Evolutionary conservation across 1,284 basidiomycete species (phyloP).

Genomic region (Pterula multifida): DNA sequence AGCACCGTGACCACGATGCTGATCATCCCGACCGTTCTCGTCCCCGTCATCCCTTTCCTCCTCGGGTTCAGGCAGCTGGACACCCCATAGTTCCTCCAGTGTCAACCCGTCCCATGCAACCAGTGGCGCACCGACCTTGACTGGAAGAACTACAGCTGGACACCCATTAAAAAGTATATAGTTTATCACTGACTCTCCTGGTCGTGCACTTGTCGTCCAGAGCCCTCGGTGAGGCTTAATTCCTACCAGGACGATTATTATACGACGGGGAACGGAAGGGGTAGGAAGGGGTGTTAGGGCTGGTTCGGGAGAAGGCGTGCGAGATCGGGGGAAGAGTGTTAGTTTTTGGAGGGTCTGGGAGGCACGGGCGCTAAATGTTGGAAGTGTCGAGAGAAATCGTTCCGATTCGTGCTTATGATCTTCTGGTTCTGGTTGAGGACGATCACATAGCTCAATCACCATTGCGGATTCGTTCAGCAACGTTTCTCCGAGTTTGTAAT

Average conservation of each 20-base stretch:
- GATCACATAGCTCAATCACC: constrained; percentile 33
- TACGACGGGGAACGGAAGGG: constrained; percentile 34
- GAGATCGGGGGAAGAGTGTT: constrained; percentile 21
- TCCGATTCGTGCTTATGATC: constrained; percentile 9
- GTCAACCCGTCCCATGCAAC: constrained; percentile 52
- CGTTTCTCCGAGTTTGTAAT: constrained; percentile 47
- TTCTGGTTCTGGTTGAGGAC: constrained; percentile 14
- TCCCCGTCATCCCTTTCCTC: constrained; percentile 15
- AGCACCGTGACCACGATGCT: too few species aligned
- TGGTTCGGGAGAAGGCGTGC: constrained; percentile 38
- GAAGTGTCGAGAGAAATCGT: not conserved
- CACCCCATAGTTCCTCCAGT: constrained; percentile 42
- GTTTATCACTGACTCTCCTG: constrained; percentile 48
- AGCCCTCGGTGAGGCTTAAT: constrained; percentile 44
- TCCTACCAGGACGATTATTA: constrained; percentile 43
- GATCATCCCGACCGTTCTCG: constrained; percentile 17
- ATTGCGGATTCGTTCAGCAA: constrained; percentile 41
- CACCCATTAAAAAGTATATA: constrained; percentile 52
- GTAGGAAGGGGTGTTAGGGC: constrained; percentile 25
- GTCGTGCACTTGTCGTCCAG: constrained; percentile 47
- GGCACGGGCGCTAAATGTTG: not conserved
- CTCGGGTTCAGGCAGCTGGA: constrained; percentile 27
- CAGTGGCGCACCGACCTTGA: constrained; percentile 44
- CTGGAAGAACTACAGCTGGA: constrained; percentile 46
- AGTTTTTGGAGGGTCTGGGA: not conserved